Evolutionary conservation across 176 grass and related monocot species (phyloP).

Genomic region (Paspalum notatum): DNA sequence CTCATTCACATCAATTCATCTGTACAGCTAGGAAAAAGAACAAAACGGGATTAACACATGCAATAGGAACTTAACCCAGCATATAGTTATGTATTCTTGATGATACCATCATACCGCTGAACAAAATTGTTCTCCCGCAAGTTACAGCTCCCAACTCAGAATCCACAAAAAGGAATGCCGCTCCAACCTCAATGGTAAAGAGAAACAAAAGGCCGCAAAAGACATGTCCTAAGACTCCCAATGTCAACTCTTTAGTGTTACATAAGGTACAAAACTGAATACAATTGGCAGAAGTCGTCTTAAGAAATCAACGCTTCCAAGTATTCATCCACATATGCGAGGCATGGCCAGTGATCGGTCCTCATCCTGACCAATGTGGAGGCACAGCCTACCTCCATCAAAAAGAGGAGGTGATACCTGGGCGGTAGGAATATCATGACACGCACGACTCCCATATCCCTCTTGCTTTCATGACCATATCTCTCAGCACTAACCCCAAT

Average conservation of each 20-base stretch:
- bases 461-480: conserved; percentile 52
- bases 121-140: conserved; percentile 42
- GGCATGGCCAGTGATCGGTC: conserved; percentile 97
- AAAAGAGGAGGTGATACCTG: conserved; percentile 91
- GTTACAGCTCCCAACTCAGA: conserved; percentile 29
- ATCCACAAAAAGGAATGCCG: conserved; percentile 42
- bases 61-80: neutral
- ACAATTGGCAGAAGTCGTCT: conserved; percentile 34
- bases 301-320: conserved; percentile 84
- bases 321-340: conserved; percentile 94
- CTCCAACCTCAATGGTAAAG: conserved; percentile 36
- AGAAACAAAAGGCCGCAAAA: conserved; percentile 26
- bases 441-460: conserved; percentile 62
- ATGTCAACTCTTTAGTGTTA: conserved; percentile 46
- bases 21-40: neutral
- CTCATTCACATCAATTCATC: neutral
- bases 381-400: conserved; percentile 79
- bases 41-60: neutral
- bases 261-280: conserved; percentile 56
- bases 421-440: conserved; percentile 93
- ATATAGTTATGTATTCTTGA: conserved; percentile 36
- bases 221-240: conserved; percentile 29
- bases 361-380: conserved; percentile 88
- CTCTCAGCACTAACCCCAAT: conserved; percentile 35
- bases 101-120: conserved; percentile 21